A percentile compares a stretch with the other conserved stretches of the same genome.
Conservation (phyloP, 495 filamentous ascomycete species). For the Trichocladium uniseriatum region DNA sequence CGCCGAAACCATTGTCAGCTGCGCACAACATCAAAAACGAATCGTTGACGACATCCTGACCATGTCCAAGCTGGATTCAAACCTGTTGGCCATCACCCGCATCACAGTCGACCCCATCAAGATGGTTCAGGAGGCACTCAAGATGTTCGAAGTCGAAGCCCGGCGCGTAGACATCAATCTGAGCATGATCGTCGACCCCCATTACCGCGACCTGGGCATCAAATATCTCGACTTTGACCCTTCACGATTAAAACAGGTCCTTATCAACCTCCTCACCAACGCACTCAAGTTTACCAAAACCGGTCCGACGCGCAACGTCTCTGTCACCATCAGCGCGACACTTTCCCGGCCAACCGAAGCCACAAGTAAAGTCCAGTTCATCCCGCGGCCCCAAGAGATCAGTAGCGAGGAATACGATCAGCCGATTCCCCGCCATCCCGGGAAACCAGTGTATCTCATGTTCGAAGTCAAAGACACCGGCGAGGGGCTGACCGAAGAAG, state of each 20-base stretch:
- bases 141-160: slow-evolving; percentile 65
- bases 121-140: slow-evolving; percentile 52
- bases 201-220: slow-evolving; percentile 44
- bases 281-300: slow-evolving; percentile 68
- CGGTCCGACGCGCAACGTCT: slow-evolving; percentile 28
- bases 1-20: slow-evolving; percentile 65
- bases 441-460: slow-evolving; percentile 47
- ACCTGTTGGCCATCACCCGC: slow-evolving; percentile 58
- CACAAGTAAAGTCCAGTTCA: slow-evolving; percentile 28
- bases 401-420: slow-evolving; percentile 11
- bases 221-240: slow-evolving; percentile 65
- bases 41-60: slow-evolving; percentile 75
- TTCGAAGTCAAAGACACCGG: slow-evolving; percentile 69
- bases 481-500: slow-evolving; percentile 55
- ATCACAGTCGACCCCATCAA: slow-evolving; percentile 54
- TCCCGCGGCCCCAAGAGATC: slow-evolving; percentile 21
- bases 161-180: slow-evolving; percentile 56
- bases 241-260: slow-evolving; percentile 59
- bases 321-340: slow-evolving; percentile 26
- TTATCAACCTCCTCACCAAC: slow-evolving; percentile 63
- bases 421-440: slow-evolving; percentile 4
- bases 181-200: slow-evolving; percentile 49
- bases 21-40: slow-evolving; percentile 67
- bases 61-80: slow-evolving; percentile 69
- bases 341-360: slow-evolving; percentile 22